A percentile compares a stretch with the other conserved stretches of the same genome.
phyloP scores from a whole-genome alignment of 148 eudicot species.

The Agrostemma githago region DNA sequence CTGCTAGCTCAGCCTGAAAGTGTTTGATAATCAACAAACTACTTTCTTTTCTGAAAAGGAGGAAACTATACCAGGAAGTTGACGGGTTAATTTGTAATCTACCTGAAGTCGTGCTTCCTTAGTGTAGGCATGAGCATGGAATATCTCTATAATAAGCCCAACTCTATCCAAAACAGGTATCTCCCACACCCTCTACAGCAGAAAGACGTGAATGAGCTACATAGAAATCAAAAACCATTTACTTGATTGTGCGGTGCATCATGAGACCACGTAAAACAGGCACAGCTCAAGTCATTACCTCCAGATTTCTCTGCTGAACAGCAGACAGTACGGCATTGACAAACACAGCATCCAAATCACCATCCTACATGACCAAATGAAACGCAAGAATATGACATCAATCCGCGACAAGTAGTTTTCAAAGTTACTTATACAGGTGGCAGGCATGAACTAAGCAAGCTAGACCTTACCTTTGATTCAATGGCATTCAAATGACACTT shows the following conservation, averaged over 20 bases:
- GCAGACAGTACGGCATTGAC: constrained; percentile 75
- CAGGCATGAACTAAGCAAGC: constrained; percentile 18
- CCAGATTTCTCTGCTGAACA: constrained; percentile 85
- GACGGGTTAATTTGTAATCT: not conserved
- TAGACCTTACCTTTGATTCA: constrained; percentile 51
- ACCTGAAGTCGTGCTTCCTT: constrained; percentile 97
- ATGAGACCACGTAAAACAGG: not conserved
- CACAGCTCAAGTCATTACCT: constrained; percentile 41
- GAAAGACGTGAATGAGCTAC: not conserved
- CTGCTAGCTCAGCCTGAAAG: constrained; percentile 88
- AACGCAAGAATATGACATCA: constrained; percentile 11
- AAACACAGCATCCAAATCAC: constrained; percentile 76
- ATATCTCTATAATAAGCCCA: constrained; percentile 85
- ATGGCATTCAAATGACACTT: constrained; percentile 66
- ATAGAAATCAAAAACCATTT: not conserved
- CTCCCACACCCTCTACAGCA: constrained; percentile 69
- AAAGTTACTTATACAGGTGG: not conserved
- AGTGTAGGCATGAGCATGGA: constrained; percentile 94
- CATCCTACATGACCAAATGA: constrained; percentile 36
- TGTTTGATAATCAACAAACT: constrained; percentile 14
- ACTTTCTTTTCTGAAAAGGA: not conserved
- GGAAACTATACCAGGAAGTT: not conserved
- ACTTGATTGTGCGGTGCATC: not conserved
- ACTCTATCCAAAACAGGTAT: constrained; percentile 92
- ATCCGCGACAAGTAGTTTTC: not conserved